Conservation (phyloP, 164 flowering plant species). For the Protea cynaroides region DNA sequence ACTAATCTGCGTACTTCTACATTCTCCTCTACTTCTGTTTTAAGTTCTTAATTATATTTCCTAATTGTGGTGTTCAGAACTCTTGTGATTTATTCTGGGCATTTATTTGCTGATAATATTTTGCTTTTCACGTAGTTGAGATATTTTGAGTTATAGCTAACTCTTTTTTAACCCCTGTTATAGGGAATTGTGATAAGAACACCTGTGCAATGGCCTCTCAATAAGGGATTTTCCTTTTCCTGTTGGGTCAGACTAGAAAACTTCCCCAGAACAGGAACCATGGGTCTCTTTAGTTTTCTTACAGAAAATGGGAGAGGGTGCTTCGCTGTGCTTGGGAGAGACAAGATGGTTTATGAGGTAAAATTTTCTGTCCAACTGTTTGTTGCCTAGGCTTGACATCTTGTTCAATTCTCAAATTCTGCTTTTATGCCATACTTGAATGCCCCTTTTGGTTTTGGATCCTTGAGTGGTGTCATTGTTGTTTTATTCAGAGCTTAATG, state of each 20-base stretch:
- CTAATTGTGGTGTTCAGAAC: no score
- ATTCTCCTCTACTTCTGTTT: no score
- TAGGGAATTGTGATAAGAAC: slow-evolving; percentile 80
- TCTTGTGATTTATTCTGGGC: neutral
- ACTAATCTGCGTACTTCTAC: no score
- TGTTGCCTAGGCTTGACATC: no score
- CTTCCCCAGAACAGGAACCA: slow-evolving; percentile 63
- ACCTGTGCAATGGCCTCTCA: slow-evolving; percentile 89
- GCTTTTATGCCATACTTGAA: no score
- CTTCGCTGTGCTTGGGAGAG: slow-evolving; percentile 60
- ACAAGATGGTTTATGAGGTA: slow-evolving; percentile 78
- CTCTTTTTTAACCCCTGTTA: slow-evolving; percentile 11
- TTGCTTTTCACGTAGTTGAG: neutral
- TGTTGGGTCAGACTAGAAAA: slow-evolving; percentile 96
- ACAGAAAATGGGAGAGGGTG: slow-evolving; percentile 90
- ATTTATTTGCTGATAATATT: neutral
- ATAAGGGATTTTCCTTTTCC: slow-evolving; percentile 90
- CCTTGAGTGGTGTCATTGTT: no score
- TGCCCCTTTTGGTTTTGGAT: no score
- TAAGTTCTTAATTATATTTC: no score
- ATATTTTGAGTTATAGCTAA: neutral
- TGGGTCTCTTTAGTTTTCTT: slow-evolving; percentile 88
- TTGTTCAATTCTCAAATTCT: no score
- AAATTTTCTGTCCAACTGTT: neutral
- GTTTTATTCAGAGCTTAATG: no score